Percentiles rank a stretch among this genome's conserved stretches.
Evolutionary conservation across 176 grass and related monocot species (phyloP).

Genomic region (Oryza rufipogon): DNA sequence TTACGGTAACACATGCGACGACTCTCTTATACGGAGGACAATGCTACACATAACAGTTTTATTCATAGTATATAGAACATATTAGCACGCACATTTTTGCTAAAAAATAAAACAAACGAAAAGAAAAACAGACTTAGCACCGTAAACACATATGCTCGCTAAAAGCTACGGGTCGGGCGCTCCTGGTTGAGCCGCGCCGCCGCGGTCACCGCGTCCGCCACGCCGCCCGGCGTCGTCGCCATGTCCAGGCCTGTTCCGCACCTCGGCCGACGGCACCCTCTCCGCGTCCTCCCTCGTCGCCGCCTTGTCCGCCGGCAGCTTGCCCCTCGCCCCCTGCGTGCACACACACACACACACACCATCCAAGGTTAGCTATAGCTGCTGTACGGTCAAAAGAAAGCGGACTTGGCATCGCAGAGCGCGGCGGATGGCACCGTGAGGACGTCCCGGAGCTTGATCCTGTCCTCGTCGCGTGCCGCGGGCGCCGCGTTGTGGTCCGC

Average conservation of each 20-base stretch:
- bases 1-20: too few relatives aligned
- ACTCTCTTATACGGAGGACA: too few relatives aligned
- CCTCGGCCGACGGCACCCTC: constrained; percentile 57
- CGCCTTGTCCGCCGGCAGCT: constrained; percentile 54
- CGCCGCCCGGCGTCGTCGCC: constrained; percentile 30
- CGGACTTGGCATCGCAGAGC: too few relatives aligned
- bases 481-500: constrained; percentile 41
- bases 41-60: background rate
- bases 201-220: constrained; percentile 44
- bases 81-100: too few relatives aligned
- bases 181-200: constrained; percentile 69
- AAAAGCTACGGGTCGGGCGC: constrained; percentile 25
- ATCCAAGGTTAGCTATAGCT: background rate
- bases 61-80: background rate
- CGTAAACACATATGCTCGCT: background rate
- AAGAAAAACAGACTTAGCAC: too few relatives aligned
- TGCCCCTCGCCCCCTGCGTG: constrained; percentile 54
- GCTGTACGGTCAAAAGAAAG: too few relatives aligned
- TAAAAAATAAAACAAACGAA: too few relatives aligned
- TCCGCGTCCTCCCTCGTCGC: constrained; percentile 56
- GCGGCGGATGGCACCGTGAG: constrained; percentile 38
- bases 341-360: background rate
- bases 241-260: constrained; percentile 46
- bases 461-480: constrained; percentile 38
- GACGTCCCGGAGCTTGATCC: constrained; percentile 62